phyloP scores from a whole-genome alignment of 1,284 basidiomycete species.

The Meira miltonrushii region DNA sequence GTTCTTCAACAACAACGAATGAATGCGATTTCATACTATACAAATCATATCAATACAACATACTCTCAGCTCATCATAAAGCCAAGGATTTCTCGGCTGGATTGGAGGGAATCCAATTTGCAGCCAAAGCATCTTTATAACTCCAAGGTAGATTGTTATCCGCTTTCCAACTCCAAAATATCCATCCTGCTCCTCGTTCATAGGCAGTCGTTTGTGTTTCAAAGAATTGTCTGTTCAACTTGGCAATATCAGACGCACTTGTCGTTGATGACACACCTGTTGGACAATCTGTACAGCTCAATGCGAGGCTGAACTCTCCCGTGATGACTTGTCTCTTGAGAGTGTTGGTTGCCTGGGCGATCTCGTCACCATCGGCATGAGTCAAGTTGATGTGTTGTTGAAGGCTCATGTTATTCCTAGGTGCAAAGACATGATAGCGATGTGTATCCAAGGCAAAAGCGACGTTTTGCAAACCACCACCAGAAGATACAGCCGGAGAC shows the following conservation, averaged over 20 bases:
- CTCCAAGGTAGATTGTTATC: conserved; percentile 12
- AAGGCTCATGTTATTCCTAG: not conserved
- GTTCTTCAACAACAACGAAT: too few relatives aligned
- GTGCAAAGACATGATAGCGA: conserved; percentile 15
- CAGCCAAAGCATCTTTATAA: conserved; percentile 16
- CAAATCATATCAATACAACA: too few relatives aligned
- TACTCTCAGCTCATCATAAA: too few relatives aligned
- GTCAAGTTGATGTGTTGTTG: conserved; percentile 11
- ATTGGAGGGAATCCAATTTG: conserved; percentile 20
- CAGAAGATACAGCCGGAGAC: not conserved
- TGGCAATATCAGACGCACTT: conserved; percentile 14
- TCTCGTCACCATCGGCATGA: conserved; percentile 4
- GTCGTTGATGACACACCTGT: not conserved
- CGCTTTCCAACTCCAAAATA: conserved; percentile 21
- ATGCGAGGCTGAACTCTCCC: conserved; percentile 15
- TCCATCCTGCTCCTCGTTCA: conserved; percentile 10
- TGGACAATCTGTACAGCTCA: conserved; percentile 10
- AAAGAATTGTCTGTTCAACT: conserved; percentile 17
- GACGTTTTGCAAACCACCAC: conserved; percentile 15
- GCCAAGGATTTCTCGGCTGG: conserved; percentile 8
- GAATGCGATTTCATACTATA: too few relatives aligned
- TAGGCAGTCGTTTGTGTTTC: conserved; percentile 19
- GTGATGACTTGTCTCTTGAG: conserved; percentile 8
- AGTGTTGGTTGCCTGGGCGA: not conserved
- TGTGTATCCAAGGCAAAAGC: conserved; percentile 14